Conservation (phyloP, 108 stramenopile genomes). For the Nannochloropsis gaditana region DNA sequence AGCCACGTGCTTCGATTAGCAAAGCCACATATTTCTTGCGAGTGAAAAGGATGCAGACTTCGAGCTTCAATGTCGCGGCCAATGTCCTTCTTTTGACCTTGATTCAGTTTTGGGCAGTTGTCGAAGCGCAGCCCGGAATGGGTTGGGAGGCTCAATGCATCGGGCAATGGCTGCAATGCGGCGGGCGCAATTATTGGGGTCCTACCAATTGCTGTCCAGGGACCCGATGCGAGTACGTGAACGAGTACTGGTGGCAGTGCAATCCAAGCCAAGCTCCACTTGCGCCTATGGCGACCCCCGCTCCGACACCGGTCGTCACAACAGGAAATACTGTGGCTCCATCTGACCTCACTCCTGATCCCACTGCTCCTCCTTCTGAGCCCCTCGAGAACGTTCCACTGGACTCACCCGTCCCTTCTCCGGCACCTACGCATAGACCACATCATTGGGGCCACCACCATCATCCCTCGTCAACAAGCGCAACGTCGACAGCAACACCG, state of each 20-base stretch:
- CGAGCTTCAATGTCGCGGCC: too few species aligned
- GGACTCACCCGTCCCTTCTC: not conserved
- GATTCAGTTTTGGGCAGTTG: not conserved
- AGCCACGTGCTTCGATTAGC: too few species aligned
- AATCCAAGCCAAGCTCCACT: not conserved
- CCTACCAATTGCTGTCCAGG: slow-evolving; percentile 10
- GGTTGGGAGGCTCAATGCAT: slow-evolving; percentile 14
- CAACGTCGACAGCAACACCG: not conserved
- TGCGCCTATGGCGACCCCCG: not conserved
- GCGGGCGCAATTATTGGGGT: not conserved
- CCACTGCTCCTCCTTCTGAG: not conserved
- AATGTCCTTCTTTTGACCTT: not conserved
- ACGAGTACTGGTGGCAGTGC: slow-evolving; percentile 18
- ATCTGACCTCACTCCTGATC: not conserved
- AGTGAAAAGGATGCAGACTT: too few species aligned
- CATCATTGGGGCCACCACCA: too few species aligned
- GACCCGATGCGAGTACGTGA: slow-evolving; percentile 1
- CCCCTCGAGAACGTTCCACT: not conserved
- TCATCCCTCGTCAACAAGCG: not conserved
- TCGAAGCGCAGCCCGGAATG: slow-evolving; percentile 5
- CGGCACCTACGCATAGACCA: not conserved
- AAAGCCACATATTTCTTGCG: too few species aligned
- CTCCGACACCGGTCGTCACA: not conserved
- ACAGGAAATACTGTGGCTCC: not conserved
- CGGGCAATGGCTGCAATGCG: slow-evolving; percentile 19